phyloP scores from a whole-genome alignment of 805 yeast genomes.

The Hanseniaspora pseudoguilliermondii region DNA sequence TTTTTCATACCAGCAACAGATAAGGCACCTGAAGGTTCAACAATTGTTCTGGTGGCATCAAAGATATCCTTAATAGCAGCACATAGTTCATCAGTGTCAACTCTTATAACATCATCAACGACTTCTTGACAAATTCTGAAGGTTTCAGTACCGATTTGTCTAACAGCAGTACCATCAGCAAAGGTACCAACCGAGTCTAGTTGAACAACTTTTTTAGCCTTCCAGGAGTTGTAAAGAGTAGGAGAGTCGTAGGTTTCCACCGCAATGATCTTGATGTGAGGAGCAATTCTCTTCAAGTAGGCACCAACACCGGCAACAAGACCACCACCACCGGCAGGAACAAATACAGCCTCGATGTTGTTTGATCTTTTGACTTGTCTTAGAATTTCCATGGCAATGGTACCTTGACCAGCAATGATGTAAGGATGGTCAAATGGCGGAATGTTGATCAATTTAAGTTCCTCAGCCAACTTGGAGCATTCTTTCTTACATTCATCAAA shows the following conservation, averaged over 20 bases:
- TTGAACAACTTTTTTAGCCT: constrained; percentile 39
- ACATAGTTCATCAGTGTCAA: constrained; percentile 83
- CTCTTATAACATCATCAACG: constrained; percentile 82
- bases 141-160: constrained; percentile 77
- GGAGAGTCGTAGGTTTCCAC: constrained; percentile 95
- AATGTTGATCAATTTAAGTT: constrained; percentile 68
- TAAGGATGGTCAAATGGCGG: constrained; percentile 99
- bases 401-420: constrained; percentile 98
- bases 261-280: constrained; percentile 91
- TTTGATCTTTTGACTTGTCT: constrained; percentile 61
- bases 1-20: constrained; percentile 89
- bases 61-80: constrained; percentile 96
- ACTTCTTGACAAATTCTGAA: constrained; percentile 63
- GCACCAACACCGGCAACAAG: constrained; percentile 81
- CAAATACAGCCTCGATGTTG: constrained; percentile 71
- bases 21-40: constrained; percentile 96
- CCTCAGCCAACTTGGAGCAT: constrained; percentile 56
- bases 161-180: constrained; percentile 98
- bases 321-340: constrained; percentile 97
- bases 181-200: constrained; percentile 79
- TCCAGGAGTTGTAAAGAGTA: constrained; percentile 66
- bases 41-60: constrained; percentile 85
- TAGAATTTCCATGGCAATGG: constrained; percentile 83
- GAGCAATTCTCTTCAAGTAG: constrained; percentile 87
- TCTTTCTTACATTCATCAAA: constrained; percentile 92